Base-by-base conservation (phyloP, 768 basidiomycete species). In the Boletus vinaceobasis region DNA sequence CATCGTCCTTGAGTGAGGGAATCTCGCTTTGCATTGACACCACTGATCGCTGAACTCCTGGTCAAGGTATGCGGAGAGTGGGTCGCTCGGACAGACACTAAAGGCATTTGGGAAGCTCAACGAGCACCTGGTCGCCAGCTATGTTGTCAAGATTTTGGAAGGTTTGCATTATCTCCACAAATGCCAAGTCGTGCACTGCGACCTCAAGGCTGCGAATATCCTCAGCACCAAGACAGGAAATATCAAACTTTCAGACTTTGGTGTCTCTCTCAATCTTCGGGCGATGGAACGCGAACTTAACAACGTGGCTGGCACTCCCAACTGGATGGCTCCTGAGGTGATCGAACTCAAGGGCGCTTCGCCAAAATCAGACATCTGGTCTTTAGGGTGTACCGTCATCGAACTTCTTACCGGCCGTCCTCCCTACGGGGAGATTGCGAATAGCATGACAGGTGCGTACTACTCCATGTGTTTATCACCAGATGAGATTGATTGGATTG, bases 301-400 rank as follows among this genome's bases (percentile, higher is more conserved):
- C 67, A 90, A 89, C 62, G 88, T 93, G 27, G 87, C 90, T 8
- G 96, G 96, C 10, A 99, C 96, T 10, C 96, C 96, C 14, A 96
- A 98, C 65, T 99, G 96, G 96, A 98, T 99, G 94, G 95, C 95
- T 11, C 96, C 96, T 3, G 96, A 99, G 72, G 91, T 98, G 48
- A 98, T 99, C 58, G 88, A 93, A 68, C 81, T 98, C 52, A 89
- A 93, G 69, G 95, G 95, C 4, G 91, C 96, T 8, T 88, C 90
- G n/a, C 79, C 87, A 0, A 93, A 93, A 63, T 88, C 91, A 27
- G 94, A 97, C 67, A 95, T 97, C 32, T 97, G 94, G 94, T 96
- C 93, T 0, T 72, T 99, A 59, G 96, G 86, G 1, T 97, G 95
- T 66, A 98, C 96, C 4, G 85, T 98, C 61, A 85, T 96, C 62